Evolutionary conservation across 352 stramenopile species (phyloP), one percentile per base, ranked within the genome.

Genomic region (Phytophthora litchii): DNA sequence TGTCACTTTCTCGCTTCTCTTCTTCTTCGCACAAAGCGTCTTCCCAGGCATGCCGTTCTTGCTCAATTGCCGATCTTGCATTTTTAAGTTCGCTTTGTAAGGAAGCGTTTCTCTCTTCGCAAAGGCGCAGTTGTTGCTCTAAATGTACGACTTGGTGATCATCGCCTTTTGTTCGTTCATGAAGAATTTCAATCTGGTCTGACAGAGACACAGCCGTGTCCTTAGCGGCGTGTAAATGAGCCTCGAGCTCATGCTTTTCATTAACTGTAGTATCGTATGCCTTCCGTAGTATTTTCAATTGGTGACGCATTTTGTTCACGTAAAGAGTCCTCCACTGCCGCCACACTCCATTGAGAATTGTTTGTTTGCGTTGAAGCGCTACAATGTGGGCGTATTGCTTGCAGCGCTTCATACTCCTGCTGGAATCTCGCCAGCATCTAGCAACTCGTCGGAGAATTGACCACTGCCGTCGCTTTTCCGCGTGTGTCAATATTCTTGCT

Each of bases 221-320:
- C 16, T 74, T 78, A 0, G 61, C 47, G n/a, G 70, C 47, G n/a
- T 73, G 14, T 0, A 89, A 20, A 38, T 86, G 72, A 3, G 70
- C 61, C 45, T 92, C 74, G 0, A 83, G 48, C 5, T 72, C 65
- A 19, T 79, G 62, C 25, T 80, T 85, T 42, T 88, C 66, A 0
- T 69, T 45, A 3, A 74, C 21, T 0, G 54, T 35, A 2, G 43
- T 50, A 12, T 78, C 60, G 20, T 44, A 54, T 3, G 47, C 32
- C 38, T 54, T 48, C 14, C 29, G 47, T 40, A 65, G 25, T n/a
- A 64, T 20, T n/a, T 48, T 31, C n/a, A 80, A 20, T 25, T 61
- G 51, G 0, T 20, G 14, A 7, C 65, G 27, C 1, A 84, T 31
- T 1, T 46, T 56, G 0, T 46, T 16, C 4, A 83, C 10, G 3